Evolutionary conservation across 2,329 filamentous ascomycete species (phyloP).

Genomic region (Epichloe sp.): DNA sequence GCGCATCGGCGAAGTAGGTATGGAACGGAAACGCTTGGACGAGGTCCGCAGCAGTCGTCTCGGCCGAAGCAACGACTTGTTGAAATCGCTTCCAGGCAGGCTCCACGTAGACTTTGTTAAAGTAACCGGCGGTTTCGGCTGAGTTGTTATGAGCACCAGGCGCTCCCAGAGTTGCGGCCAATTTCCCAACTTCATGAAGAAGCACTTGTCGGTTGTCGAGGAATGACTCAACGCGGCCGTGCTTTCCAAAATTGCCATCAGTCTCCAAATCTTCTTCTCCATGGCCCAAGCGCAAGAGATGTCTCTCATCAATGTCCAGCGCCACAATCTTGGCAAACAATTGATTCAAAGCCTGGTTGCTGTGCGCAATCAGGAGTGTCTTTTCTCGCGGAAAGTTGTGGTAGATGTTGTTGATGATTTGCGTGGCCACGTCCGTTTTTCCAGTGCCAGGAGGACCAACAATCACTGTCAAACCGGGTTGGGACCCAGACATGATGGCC

Average conservation of each 20-base stretch:
- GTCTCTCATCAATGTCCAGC: slow-evolving; percentile 87
- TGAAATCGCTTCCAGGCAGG: slow-evolving; percentile 84
- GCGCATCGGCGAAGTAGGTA: slow-evolving; percentile 72
- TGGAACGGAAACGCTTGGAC: slow-evolving; percentile 75
- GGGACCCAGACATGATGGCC: slow-evolving; percentile 84
- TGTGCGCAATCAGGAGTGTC: slow-evolving; percentile 87
- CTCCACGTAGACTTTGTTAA: slow-evolving; percentile 81
- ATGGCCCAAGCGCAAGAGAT: slow-evolving; percentile 82
- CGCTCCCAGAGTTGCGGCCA: slow-evolving; percentile 73
- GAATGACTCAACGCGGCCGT: slow-evolving; percentile 89
- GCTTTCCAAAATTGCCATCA: slow-evolving; percentile 80
- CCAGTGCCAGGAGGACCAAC: slow-evolving; percentile 93
- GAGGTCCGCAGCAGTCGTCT: slow-evolving; percentile 47
- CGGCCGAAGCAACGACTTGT: slow-evolving; percentile 37
- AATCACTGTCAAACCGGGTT: slow-evolving; percentile 85
- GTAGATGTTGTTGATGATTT: slow-evolving; percentile 98
- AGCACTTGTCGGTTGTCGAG: slow-evolving; percentile 72
- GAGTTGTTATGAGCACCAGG: slow-evolving; percentile 92
- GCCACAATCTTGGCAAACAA: slow-evolving; percentile 97
- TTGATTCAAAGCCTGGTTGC: slow-evolving; percentile 95
- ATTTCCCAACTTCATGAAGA: slow-evolving; percentile 69
- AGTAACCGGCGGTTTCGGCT: slow-evolving; percentile 94
- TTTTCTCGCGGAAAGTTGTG: slow-evolving; percentile 92
- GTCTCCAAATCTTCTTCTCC: slow-evolving; percentile 89
- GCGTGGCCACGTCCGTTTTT: slow-evolving; percentile 97